phyloP scores from a whole-genome alignment of 129 eudicot species.

The Chrysanthemum makinoi region DNA sequence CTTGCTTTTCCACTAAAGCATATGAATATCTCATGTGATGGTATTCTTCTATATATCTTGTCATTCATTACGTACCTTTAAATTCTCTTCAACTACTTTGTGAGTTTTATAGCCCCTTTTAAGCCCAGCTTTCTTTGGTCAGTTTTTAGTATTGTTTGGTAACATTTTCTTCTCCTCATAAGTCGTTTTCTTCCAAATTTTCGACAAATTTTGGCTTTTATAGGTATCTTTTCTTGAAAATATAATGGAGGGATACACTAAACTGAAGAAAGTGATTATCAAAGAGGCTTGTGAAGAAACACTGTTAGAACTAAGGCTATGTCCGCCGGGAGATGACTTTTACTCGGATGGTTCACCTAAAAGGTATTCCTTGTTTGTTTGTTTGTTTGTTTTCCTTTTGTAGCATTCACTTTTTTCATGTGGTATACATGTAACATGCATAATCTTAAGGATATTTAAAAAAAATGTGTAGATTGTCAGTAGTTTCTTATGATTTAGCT shows the following conservation, averaged over 20 bases:
- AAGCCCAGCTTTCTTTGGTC: conserved; percentile 11
- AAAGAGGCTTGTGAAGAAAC: conserved; percentile 43
- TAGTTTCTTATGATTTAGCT: no score
- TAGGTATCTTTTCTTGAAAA: neutral
- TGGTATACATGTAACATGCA: no score
- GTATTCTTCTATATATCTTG: conserved; percentile 25
- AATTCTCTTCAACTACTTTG: conserved; percentile 15
- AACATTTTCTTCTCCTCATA: conserved; percentile 1
- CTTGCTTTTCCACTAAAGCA: conserved; percentile 35
- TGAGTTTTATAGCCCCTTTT: conserved; percentile 23
- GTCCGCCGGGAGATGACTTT: conserved; percentile 54
- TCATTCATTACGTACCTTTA: conserved; percentile 18
- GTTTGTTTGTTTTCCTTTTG: no score
- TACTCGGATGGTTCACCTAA: conserved; percentile 36
- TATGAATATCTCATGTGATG: conserved; percentile 41
- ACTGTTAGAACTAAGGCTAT: conserved; percentile 59
- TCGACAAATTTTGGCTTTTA: neutral
- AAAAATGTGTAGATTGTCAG: no score
- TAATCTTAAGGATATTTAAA: no score
- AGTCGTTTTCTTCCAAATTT: no score
- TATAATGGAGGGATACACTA: conserved; percentile 33
- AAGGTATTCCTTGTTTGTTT: conserved; percentile 36
- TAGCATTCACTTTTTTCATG: no score
- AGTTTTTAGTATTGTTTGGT: conserved; percentile 12
- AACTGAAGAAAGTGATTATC: conserved; percentile 20